Evolutionary conservation across 495 filamentous ascomycete genomes (phyloP).

Genomic region (Aspergillus nanangensis): DNA sequence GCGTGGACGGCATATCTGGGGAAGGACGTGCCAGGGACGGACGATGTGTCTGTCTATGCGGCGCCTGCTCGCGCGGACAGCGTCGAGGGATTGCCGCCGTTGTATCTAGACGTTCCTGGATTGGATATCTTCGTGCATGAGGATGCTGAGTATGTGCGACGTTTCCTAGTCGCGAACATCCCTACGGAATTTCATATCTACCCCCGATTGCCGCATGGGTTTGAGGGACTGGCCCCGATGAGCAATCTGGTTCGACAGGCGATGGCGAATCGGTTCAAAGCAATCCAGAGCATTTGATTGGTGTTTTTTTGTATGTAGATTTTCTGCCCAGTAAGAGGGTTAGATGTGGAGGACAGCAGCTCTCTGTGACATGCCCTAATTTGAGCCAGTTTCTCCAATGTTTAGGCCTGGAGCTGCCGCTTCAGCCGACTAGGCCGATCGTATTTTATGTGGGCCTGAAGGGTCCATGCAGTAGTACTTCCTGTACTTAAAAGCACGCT

Average conservation of each 20-base stretch:
- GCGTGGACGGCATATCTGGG: constrained; percentile 27
- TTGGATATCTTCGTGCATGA: constrained; percentile 26
- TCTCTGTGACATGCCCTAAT: too few species aligned
- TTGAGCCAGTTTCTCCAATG: too few species aligned
- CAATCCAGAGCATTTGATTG: not conserved
- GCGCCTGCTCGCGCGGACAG: constrained; percentile 17
- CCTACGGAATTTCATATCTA: constrained; percentile 25
- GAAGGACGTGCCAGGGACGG: constrained; percentile 8
- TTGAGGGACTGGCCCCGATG: constrained; percentile 9
- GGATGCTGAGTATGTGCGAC: constrained; percentile 15
- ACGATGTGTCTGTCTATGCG: constrained; percentile 16
- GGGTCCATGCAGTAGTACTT: too few species aligned
- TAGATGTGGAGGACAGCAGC: too few species aligned
- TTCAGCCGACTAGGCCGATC: too few species aligned
- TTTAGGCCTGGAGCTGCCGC: too few species aligned
- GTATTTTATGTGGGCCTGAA: too few species aligned
- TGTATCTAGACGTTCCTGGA: constrained; percentile 21
- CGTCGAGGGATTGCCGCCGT: constrained; percentile 20
- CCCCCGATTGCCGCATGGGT: constrained; percentile 23
- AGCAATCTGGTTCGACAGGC: not conserved
- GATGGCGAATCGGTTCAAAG: not conserved
- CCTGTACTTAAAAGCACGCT: too few species aligned
- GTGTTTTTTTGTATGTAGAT: not conserved
- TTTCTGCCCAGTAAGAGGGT: too few species aligned
- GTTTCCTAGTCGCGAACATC: constrained; percentile 17